Percentiles rank a stretch among this genome's conserved stretches.
Evolutionary conservation across 108 stramenopile species (phyloP).

Genomic region (Nitzschia sp.): DNA sequence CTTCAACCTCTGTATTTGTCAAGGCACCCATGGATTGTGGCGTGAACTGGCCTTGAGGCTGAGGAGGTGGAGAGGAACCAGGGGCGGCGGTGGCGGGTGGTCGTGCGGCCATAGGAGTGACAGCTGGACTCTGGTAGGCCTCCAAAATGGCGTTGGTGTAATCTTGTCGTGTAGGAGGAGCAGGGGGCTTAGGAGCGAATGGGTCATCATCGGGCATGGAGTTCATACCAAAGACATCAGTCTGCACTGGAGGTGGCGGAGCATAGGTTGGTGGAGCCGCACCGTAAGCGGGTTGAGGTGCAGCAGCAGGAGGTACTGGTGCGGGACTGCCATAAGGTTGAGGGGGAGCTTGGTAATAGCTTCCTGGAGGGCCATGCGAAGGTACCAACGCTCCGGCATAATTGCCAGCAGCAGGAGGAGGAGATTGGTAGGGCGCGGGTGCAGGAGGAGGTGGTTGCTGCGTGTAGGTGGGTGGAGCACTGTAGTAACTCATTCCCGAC

Average conservation of each 20-base stretch:
- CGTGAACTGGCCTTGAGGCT: conserved; percentile 19
- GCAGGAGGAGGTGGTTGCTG: conserved; percentile 14
- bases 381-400: conserved; percentile 32
- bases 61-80: neutral
- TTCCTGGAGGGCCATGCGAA: conserved; percentile 23
- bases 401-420: conserved; percentile 17
- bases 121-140: conserved; percentile 26
- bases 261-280: neutral
- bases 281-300: conserved; percentile 1
- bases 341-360: conserved; percentile 34
- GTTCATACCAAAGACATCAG: conserved; percentile 18
- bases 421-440: conserved; percentile 26
- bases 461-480: conserved; percentile 32
- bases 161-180: conserved; percentile 43
- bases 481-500: conserved; percentile 33
- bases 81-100: conserved; percentile 4
- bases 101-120: conserved; percentile 21
- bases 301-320: neutral
- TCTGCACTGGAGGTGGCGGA: conserved; percentile 10
- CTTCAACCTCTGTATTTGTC: conserved; percentile 20
- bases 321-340: conserved; percentile 2
- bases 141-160: conserved; percentile 35
- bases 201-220: conserved; percentile 43
- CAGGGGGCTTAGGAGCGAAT: conserved; percentile 62
- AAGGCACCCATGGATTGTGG: conserved; percentile 42